A percentile compares a stretch with the other conserved stretches of the same genome.
Conservation (phyloP, 208 protist genomes). For the Crithidia fasciculata region DNA sequence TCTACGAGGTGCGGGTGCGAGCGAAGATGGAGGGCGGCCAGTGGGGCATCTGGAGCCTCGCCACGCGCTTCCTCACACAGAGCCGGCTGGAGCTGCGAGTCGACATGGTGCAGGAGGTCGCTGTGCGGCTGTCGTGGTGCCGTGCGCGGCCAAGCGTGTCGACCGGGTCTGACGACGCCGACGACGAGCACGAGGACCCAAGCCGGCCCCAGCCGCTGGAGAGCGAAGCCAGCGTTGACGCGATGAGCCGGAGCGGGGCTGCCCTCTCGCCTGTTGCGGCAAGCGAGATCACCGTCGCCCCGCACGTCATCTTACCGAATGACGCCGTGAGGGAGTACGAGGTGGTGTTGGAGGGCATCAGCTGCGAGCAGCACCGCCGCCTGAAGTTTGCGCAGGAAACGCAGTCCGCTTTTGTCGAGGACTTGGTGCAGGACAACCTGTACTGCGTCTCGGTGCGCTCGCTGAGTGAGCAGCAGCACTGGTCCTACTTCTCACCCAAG, state of each 20-base stretch:
- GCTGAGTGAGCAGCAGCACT: slow-evolving; percentile 77
- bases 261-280: not conserved
- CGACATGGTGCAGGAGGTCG: slow-evolving; percentile 79
- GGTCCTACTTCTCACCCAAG: slow-evolving; percentile 84
- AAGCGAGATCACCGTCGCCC: slow-evolving; percentile 5
- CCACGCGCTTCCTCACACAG: slow-evolving; percentile 85
- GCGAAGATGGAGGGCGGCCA: slow-evolving; percentile 69
- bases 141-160: slow-evolving; percentile 65
- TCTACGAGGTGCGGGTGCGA: slow-evolving; percentile 85
- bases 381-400: slow-evolving; percentile 62
- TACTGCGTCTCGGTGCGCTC: slow-evolving; percentile 87
- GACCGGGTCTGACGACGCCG: slow-evolving; percentile 7
- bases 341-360: slow-evolving; percentile 75
- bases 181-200: slow-evolving; percentile 18
- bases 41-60: slow-evolving; percentile 89
- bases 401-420: slow-evolving; percentile 56
- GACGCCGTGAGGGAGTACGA: slow-evolving; percentile 84
- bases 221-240: not conserved
- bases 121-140: slow-evolving; percentile 71
- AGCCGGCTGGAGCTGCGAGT: slow-evolving; percentile 77
- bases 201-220: slow-evolving; percentile 5
- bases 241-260: slow-evolving; percentile 2
- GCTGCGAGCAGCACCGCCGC: slow-evolving; percentile 45
- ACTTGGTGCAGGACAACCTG: slow-evolving; percentile 78
- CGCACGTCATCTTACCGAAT: slow-evolving; percentile 69